Base-by-base conservation (phyloP, 345 rosid species). In the Arabis hirsuta region DNA sequence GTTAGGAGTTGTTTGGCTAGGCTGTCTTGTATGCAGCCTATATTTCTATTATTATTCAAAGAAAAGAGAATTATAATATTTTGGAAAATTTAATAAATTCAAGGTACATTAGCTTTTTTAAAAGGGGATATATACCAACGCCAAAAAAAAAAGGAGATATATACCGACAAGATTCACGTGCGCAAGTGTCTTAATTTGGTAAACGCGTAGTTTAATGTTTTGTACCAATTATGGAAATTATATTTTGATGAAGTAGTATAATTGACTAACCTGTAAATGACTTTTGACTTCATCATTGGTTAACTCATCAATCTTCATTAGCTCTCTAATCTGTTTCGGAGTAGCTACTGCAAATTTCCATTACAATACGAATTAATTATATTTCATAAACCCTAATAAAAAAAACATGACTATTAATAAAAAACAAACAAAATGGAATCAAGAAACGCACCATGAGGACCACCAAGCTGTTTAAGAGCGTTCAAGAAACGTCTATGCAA, bases 221-320 rank as follows among this genome's bases (percentile, higher is more conserved):
- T 66, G 8, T 67, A 32, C 55, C 55, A 67, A 3, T 50, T 67
- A 59, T 48, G 55, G 62, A 20, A 48, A 14, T 3, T 12, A 0
- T 31, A 4, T 29, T n/a, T 24, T 12, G n/a, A 12, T 3, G 12
- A 0, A 27, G 29, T 4, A 6, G 46, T 38, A n/a, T n/a, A 34
- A 24, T 57, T 50, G 41, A 41, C 72, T 5, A 44, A 93, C 98
- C 98, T 90, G 98, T 71, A 94, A 82, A 87, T 94, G 98, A 79
- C 98, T 94, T 77, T 94, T 94, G 27, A 94, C 97, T 89, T 93
- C 98, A 80, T 89, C 98, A 9, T 93, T 93, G 7, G 96, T 86
- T 13, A 93, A 87, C n/a, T 95, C 97, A 55, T 89, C 98, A 62
- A 90, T 88, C 78, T 89, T 86, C 98, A 94, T 91, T 44, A 86